Evolutionary conservation across 768 basidiomycete species (phyloP).

Genomic region (Hebeloma cylindrosporum): DNA sequence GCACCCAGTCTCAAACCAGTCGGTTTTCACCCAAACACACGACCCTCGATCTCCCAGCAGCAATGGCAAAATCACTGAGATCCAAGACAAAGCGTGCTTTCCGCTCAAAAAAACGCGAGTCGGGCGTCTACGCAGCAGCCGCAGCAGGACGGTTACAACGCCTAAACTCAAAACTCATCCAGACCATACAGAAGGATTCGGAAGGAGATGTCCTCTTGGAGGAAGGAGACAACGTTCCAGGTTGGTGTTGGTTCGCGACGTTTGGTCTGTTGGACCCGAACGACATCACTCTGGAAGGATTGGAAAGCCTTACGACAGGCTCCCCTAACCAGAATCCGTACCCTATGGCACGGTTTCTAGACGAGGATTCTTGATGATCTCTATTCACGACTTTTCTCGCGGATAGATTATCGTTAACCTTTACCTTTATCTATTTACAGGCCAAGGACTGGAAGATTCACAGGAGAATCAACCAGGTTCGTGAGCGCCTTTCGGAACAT

Average conservation of each 20-base stretch:
- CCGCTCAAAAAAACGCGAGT: conserved; percentile 74
- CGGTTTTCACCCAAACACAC: background rate
- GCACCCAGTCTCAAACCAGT: background rate
- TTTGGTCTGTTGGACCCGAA: conserved; percentile 59
- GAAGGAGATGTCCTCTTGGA: conserved; percentile 35
- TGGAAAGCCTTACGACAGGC: conserved; percentile 36
- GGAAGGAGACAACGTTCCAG: conserved; percentile 46
- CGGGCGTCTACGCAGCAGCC: conserved; percentile 71
- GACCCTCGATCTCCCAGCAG: background rate
- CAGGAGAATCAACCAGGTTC: conserved; percentile 34
- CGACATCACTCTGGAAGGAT: conserved; percentile 52
- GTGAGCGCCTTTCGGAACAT: conserved; percentile 9
- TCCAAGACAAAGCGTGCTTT: conserved; percentile 80
- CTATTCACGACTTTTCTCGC: conserved; percentile 35
- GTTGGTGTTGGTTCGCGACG: conserved; percentile 65
- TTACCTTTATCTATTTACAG: conserved; percentile 38
- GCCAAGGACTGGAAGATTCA: conserved; percentile 25
- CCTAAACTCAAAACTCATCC: conserved; percentile 63
- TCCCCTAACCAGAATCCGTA: conserved; percentile 5
- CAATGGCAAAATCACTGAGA: conserved; percentile 82
- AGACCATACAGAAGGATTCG: conserved; percentile 42
- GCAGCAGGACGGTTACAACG: conserved; percentile 78
- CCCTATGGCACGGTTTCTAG: too few relatives aligned
- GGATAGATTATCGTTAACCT: conserved; percentile 41
- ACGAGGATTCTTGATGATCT: conserved; percentile 30